Evolutionary conservation across 2,329 filamentous ascomycete species (phyloP), one percentile per base, ranked within the genome.

Genomic region (Xylaria sp.): DNA sequence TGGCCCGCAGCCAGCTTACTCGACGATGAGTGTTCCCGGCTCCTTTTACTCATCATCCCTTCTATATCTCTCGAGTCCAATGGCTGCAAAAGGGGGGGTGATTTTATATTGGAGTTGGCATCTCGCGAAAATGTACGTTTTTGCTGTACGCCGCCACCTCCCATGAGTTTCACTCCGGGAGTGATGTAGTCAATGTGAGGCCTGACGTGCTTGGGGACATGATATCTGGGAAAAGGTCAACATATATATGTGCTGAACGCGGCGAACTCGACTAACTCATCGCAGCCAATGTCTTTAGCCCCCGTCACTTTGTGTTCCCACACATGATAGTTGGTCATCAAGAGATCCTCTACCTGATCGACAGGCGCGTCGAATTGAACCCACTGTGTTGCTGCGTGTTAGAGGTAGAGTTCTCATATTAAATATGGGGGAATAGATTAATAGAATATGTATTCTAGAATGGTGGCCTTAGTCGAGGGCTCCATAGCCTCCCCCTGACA

Each of bases 121-220:
- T 54, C 66, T 53, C 61, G 58, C 50, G 69, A 75, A 60, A 69
- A 66, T 22, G 64, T 70, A 42, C 71, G 71, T 6, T 69, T 50
- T 58, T 67, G 38, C 68, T 73, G 61, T 7, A 63, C 55, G 25
- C 71, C 69, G 15, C 69, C 71, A 29, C 69, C 55, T 50, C 74
- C 69, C 66, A 77, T 77, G n/a, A 87, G 78, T 67, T 84, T 85
- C 68, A 86, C 81, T 17, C 85, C 85, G 0, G 86, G 86, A 0
- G 83, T 87, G 42, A 88, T 82, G 73, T 87, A 87, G 75, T 88
- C 85, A 58, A 88, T 78, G 64, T 87, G 83, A 11, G 78, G 69
- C 49, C 79, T 79, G 15, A 87, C 69, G 45, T 81, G 73, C 31
- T 78, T 77, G 0, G 85, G 85, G 5, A 87, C 75, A 65, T 85